A percentile compares a stretch with the other conserved stretches of the same genome.
phyloP scores from a whole-genome alignment of 2,329 filamentous ascomycete genomes.

The Talaromyces sp. region DNA sequence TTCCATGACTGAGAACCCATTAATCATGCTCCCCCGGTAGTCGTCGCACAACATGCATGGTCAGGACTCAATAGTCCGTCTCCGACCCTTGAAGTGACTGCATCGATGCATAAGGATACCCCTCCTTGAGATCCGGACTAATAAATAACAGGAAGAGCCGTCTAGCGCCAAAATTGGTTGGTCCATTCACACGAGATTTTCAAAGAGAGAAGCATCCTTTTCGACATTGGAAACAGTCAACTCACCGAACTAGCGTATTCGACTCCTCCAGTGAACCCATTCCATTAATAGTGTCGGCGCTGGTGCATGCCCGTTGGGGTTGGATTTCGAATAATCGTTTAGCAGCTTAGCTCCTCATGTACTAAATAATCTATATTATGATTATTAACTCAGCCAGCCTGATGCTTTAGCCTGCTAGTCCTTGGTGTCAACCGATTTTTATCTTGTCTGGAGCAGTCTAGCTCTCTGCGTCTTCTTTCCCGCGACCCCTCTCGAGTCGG shows the following conservation, averaged over 20 bases:
- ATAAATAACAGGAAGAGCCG: slow-evolving; percentile 1
- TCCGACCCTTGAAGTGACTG: not conserved
- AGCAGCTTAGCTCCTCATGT: not conserved
- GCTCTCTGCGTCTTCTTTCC: slow-evolving; percentile 10
- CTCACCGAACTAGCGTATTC: slow-evolving; percentile 15
- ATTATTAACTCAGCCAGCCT: slow-evolving; percentile 6
- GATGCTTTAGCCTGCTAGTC: not conserved
- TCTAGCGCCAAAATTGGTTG: not conserved
- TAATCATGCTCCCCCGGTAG: not conserved
- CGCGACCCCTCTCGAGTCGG: slow-evolving; percentile 14
- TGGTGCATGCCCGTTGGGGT: slow-evolving; percentile 3
- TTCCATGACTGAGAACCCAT: not conserved
- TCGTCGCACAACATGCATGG: not conserved
- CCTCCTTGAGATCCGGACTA: slow-evolving; percentile 9
- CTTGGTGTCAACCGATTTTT: not conserved
- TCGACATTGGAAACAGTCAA: not conserved
- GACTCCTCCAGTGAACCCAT: slow-evolving; percentile 11
- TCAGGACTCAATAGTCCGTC: slow-evolving; percentile 4
- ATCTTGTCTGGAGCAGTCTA: slow-evolving; percentile 7
- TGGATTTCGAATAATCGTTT: not conserved
- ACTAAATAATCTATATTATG: not conserved
- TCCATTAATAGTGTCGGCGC: not conserved
- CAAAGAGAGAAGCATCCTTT: not conserved
- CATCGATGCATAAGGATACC: slow-evolving; percentile 4
- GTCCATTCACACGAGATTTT: not conserved